Evolutionary conservation across 805 yeast species (phyloP).

Genomic region (Kuraishia piskuri): DNA sequence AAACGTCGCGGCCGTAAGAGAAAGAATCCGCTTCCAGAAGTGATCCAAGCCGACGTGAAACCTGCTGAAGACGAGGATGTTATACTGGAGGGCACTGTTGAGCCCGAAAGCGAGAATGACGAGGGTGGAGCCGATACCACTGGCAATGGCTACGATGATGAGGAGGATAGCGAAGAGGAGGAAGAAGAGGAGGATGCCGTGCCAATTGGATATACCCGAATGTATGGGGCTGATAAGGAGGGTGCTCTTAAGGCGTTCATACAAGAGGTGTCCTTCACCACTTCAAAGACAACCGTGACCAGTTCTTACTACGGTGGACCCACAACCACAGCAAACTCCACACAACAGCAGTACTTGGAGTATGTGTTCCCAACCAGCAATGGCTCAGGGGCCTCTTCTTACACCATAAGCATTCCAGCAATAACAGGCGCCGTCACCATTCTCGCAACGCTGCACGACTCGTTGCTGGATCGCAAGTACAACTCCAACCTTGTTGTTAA

Average conservation of each 20-base stretch:
- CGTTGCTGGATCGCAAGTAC: constrained; percentile 29
- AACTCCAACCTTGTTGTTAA: constrained; percentile 30
- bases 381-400: constrained; percentile 26
- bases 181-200: constrained; percentile 1
- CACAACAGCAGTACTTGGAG: constrained; percentile 14
- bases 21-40: constrained; percentile 5
- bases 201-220: neutral
- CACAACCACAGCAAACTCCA: constrained; percentile 9
- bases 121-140: constrained; percentile 8
- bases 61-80: constrained; percentile 16
- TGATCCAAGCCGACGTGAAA: constrained; percentile 6
- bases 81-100: constrained; percentile 13
- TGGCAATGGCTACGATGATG: constrained; percentile 1
- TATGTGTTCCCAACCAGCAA: constrained; percentile 24
- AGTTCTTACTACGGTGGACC: constrained; percentile 13
- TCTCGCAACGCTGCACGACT: constrained; percentile 32
- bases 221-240: neutral
- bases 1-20: constrained; percentile 6
- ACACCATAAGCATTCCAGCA: constrained; percentile 37
- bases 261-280: constrained; percentile 26
- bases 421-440: constrained; percentile 38
- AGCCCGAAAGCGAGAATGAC: constrained; percentile 12
- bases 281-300: constrained; percentile 13
- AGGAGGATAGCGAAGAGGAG: constrained; percentile 14
- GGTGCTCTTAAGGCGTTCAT: constrained; percentile 23